Evolutionary conservation across 192 early-diverging fungal species (phyloP).

Genomic region (Coemansia sp.): DNA sequence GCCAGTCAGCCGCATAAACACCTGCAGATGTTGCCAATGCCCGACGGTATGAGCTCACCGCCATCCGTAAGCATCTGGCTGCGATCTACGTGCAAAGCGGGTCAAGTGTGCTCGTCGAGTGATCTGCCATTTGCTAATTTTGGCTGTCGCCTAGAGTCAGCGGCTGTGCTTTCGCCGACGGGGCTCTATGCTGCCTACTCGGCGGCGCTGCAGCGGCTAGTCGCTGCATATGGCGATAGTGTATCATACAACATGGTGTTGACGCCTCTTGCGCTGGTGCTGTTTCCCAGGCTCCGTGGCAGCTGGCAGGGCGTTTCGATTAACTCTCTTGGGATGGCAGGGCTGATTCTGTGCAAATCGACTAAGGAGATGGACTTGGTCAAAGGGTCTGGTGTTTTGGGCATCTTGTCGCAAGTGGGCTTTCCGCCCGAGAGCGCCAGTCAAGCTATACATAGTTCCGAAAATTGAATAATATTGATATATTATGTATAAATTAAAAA

Average conservation of each 20-base stretch:
- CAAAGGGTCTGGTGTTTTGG: slow-evolving; percentile 41
- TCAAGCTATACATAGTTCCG: too few species aligned
- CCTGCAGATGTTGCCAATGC: slow-evolving; percentile 62
- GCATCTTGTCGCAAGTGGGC: slow-evolving; percentile 44
- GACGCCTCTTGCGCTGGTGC: slow-evolving; percentile 54
- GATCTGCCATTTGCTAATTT: slow-evolving; percentile 46
- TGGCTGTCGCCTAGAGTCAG: slow-evolving; percentile 23
- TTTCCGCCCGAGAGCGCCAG: slow-evolving; percentile 8
- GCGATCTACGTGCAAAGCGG: slow-evolving; percentile 8
- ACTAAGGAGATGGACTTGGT: slow-evolving; percentile 50
- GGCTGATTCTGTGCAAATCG: slow-evolving; percentile 59
- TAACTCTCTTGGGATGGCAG: slow-evolving; percentile 69
- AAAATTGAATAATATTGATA: background rate
- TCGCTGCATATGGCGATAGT: slow-evolving; percentile 3
- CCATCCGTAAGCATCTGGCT: slow-evolving; percentile 29
- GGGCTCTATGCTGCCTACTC: slow-evolving; percentile 17
- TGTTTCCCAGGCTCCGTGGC: slow-evolving; percentile 55
- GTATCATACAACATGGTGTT: slow-evolving; percentile 62
- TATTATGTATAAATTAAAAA: background rate
- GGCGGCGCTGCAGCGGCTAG: slow-evolving; percentile 17
- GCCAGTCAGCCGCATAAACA: slow-evolving; percentile 66
- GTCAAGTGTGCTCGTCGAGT: slow-evolving; percentile 11
- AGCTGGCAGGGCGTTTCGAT: slow-evolving; percentile 52
- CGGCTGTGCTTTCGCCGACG: background rate
- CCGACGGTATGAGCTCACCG: slow-evolving; percentile 21